These are phyloP conservation scores for Penicillium sp. DNA, from an alignment of 2,329 filamentous ascomycete species.

Conservation along the genomic window DNA sequence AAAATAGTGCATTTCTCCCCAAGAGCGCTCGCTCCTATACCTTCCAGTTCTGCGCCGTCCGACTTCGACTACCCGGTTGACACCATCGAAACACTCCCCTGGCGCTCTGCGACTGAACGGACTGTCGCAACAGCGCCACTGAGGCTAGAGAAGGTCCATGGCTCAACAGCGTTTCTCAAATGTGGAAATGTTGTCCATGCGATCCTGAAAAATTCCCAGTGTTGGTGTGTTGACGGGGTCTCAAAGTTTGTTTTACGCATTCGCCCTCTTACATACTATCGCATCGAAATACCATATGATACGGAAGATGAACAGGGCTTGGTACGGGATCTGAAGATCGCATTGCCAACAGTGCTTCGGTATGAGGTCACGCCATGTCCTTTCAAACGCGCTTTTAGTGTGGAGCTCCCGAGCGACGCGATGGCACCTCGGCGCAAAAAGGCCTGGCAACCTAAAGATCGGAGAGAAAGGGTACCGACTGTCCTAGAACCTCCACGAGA, in stretches of 20 bases:
- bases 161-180: slow-evolving; percentile 82
- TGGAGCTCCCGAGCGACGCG: slow-evolving; percentile 68
- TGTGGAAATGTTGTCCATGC: slow-evolving; percentile 80
- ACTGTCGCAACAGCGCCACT: slow-evolving; percentile 80
- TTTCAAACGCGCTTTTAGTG: slow-evolving; percentile 72
- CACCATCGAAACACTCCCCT: slow-evolving; percentile 64
- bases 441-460: slow-evolving; percentile 64
- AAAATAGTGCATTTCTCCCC: slow-evolving; percentile 67
- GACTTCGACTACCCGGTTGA: slow-evolving; percentile 50
- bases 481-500: slow-evolving; percentile 6
- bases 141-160: slow-evolving; percentile 79
- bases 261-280: slow-evolving; percentile 78
- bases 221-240: slow-evolving; percentile 85
- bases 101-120: slow-evolving; percentile 72
- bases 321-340: slow-evolving; percentile 65
- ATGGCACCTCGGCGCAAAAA: slow-evolving; percentile 63
- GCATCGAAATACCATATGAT: slow-evolving; percentile 75
- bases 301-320: slow-evolving; percentile 62
- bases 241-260: slow-evolving; percentile 86
- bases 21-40: slow-evolving; percentile 42
- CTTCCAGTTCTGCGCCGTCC: slow-evolving; percentile 36
- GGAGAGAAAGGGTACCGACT: slow-evolving; percentile 36
- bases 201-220: slow-evolving; percentile 85
- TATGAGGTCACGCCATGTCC: slow-evolving; percentile 89
- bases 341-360: slow-evolving; percentile 69